Percentiles rank a stretch among this genome's conserved stretches.
Evolutionary conservation across 2,329 filamentous ascomycete species (phyloP).

Genomic region (Neonectria faginata): DNA sequence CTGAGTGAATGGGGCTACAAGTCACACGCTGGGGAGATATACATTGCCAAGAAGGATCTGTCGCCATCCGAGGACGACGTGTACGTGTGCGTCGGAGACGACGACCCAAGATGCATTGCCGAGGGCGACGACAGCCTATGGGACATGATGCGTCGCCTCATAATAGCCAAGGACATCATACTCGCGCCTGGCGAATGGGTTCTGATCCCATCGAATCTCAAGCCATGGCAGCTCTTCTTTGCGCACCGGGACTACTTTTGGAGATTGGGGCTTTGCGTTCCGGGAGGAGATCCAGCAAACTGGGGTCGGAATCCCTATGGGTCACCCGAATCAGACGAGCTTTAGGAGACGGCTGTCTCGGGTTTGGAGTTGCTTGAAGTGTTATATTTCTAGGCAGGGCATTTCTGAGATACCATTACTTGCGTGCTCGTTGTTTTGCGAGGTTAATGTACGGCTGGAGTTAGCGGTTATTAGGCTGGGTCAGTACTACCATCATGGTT

Average conservation of each 20-base stretch:
- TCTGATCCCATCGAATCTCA: conserved; percentile 70
- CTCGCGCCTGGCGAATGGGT: conserved; percentile 34
- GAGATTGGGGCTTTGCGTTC: conserved; percentile 89
- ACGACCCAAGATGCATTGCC: conserved; percentile 78
- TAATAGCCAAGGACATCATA: conserved; percentile 42
- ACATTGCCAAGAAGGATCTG: conserved; percentile 78
- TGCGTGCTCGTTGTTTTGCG: not conserved
- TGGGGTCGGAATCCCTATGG: conserved; percentile 69
- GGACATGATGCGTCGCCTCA: conserved; percentile 41
- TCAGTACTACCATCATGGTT: not conserved
- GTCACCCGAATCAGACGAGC: conserved; percentile 52
- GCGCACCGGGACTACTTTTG: conserved; percentile 98
- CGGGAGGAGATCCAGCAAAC: conserved; percentile 77
- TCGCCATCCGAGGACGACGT: conserved; percentile 77
- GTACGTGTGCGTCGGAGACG: conserved; percentile 76
- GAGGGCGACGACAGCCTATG: conserved; percentile 60
- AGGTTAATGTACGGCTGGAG: not conserved
- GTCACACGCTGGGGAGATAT: conserved; percentile 89
- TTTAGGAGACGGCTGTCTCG: conserved; percentile 45
- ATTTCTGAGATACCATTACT: not conserved
- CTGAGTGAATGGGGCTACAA: conserved; percentile 88
- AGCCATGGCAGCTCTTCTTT: conserved; percentile 93
- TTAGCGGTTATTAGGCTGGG: not conserved
- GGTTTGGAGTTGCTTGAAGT: conserved; percentile 13
- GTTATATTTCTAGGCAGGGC: conserved; percentile 20